These are phyloP conservation scores for Solanum verrucosum DNA, from an alignment of 257 asterid species.

Conservation along the genomic window DNA sequence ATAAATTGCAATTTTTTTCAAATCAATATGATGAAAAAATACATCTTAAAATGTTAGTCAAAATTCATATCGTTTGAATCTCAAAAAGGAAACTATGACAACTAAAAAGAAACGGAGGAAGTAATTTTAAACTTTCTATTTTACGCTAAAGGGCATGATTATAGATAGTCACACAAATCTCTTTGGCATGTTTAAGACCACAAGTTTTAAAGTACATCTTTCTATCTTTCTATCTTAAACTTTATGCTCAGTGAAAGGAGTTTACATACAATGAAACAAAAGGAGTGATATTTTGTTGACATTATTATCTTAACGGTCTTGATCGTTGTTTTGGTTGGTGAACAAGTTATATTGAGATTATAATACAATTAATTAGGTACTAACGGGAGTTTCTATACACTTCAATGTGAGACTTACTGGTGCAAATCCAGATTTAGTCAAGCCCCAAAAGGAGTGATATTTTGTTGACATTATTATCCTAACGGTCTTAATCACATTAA, in stretches of 20 bases:
- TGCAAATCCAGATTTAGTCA: too few species aligned
- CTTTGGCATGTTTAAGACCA: neutral
- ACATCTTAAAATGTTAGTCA: neutral
- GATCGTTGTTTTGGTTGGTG: neutral
- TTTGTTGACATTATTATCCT: neutral
- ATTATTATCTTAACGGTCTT: neutral
- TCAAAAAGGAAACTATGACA: too few species aligned
- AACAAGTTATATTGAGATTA: neutral
- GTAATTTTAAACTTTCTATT: neutral
- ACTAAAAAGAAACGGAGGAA: too few species aligned
- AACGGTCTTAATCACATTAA: neutral
- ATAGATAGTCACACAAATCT: neutral
- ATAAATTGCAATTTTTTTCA: neutral
- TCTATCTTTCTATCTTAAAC: neutral
- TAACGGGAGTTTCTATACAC: too few species aligned
- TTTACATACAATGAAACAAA: neutral
- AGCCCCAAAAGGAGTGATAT: neutral
- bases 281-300: neutral
- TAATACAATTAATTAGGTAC: neutral
- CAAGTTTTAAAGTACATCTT: neutral
- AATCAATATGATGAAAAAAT: neutral
- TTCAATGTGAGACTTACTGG: neutral
- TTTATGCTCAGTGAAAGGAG: neutral
- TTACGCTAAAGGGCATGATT: rapidly evolving
- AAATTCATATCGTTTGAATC: too few species aligned